Conservation (phyloP, 1,139 yeast genomes). For the Yamadazyma friedrichii region DNA sequence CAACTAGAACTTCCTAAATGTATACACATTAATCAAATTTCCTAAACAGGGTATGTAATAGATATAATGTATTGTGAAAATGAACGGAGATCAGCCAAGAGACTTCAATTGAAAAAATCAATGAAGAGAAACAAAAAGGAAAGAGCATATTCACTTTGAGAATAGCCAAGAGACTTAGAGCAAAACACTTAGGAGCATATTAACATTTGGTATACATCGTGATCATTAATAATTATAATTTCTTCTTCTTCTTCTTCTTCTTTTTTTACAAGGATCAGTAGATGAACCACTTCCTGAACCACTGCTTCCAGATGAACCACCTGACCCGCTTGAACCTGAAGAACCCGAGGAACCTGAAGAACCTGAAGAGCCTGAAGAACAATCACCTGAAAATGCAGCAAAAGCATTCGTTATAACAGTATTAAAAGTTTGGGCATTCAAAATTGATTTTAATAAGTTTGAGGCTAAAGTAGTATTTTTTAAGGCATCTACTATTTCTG, state of each 20-base stretch:
- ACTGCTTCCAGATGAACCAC: conserved; percentile 14
- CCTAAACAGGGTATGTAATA: conserved; percentile 1
- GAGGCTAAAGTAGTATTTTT: conserved; percentile 37
- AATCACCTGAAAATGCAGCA: conserved; percentile 43
- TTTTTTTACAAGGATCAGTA: conserved; percentile 32
- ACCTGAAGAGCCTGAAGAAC: conserved; percentile 19
- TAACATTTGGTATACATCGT: conserved; percentile 3
- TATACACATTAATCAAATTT: not conserved
- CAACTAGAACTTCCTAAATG: too few species aligned
- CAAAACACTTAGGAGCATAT: not conserved
- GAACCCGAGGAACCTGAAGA: conserved; percentile 19
- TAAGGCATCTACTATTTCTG: conserved; percentile 31
- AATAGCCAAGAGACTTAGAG: too few species aligned
- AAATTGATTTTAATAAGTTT: conserved; percentile 35
- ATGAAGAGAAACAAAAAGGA: too few species aligned
- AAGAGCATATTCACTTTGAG: too few species aligned
- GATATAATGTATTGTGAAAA: not conserved
- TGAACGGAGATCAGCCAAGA: too few species aligned
- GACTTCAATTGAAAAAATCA: too few species aligned
- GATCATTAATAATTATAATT: conserved; percentile 23
- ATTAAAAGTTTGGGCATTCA: conserved; percentile 33
- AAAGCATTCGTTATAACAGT: conserved; percentile 42
- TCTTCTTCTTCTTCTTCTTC: conserved; percentile 41
- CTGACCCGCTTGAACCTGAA: conserved; percentile 9
- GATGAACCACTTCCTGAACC: conserved; percentile 11